These are phyloP conservation scores for Dendrobium officinale DNA, from an alignment of 106 monocot species.

Conservation along the genomic window DNA sequence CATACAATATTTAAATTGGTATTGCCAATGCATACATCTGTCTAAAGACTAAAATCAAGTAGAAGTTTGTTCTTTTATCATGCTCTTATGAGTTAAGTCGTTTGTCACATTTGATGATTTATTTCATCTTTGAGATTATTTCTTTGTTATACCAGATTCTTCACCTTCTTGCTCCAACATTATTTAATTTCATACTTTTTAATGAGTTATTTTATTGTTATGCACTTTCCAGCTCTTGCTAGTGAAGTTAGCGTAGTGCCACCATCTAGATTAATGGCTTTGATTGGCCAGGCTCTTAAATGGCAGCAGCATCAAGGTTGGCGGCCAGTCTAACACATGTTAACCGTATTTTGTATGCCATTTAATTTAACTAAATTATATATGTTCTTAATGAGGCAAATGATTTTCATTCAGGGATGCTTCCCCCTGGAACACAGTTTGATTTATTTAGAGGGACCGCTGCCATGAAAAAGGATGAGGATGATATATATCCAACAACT, in stretches of 20 bases:
- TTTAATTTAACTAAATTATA: not conserved
- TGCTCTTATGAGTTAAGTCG: not conserved
- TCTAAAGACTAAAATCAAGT: not conserved
- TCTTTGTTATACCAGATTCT: not conserved
- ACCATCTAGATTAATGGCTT: conserved; percentile 88
- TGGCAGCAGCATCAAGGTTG: conserved; percentile 99
- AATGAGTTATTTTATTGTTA: not conserved
- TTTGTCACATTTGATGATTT: not conserved
- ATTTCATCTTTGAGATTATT: not conserved
- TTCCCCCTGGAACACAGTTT: conserved; percentile 95
- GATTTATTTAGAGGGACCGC: conserved; percentile 98
- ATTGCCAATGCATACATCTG: not conserved
- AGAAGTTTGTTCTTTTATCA: not conserved
- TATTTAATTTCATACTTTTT: not conserved
- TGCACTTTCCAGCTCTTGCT: conserved; percentile 60
- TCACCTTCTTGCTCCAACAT: not conserved
- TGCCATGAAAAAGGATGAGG: conserved; percentile 99
- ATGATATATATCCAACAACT: conserved; percentile 84
- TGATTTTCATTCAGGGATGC: conserved; percentile 46
- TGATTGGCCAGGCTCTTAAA: conserved; percentile 96
- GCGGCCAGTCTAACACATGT: not conserved
- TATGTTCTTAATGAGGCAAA: not conserved
- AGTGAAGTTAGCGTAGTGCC: conserved; percentile 93
- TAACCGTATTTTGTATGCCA: conserved; percentile 1
- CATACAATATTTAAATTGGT: not conserved